Evolutionary conservation across 2,329 filamentous ascomycete genomes (phyloP).

Genomic region (Ophiostoma novo-ulmi): DNA sequence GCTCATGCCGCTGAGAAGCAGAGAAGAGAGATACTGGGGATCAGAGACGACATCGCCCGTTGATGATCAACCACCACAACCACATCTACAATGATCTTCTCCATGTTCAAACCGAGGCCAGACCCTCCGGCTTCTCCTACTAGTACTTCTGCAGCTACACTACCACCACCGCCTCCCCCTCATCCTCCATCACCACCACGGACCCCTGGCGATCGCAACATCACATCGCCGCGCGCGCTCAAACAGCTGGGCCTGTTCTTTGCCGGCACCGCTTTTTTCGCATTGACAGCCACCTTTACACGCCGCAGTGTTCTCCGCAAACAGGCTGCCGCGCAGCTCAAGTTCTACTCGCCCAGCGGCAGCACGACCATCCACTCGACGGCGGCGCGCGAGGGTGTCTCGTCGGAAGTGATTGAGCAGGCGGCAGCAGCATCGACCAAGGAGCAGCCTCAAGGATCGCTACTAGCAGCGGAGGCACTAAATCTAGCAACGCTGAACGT

Average conservation of each 20-base stretch:
- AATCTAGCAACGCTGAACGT: constrained; percentile 85
- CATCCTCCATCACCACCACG: background rate
- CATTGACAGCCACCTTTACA: constrained; percentile 65
- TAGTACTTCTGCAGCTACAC: background rate
- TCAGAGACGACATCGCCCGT: background rate
- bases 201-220: constrained; percentile 13
- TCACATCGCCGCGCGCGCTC: constrained; percentile 46
- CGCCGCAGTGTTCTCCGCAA: constrained; percentile 64
- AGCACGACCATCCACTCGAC: constrained; percentile 23
- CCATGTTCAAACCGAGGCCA: constrained; percentile 16
- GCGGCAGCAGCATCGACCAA: constrained; percentile 23
- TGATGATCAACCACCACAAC: background rate
- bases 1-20: background rate
- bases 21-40: background rate
- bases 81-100: constrained; percentile 14
- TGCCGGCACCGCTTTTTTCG: constrained; percentile 70
- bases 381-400: constrained; percentile 28
- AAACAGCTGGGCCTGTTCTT: constrained; percentile 66
- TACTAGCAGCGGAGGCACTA: constrained; percentile 77
- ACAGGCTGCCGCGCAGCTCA: constrained; percentile 56
- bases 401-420: background rate
- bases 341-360: constrained; percentile 62
- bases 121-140: background rate
- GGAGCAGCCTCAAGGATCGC: constrained; percentile 53
- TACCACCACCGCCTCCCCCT: background rate